Conservation (phyloP, 2,329 filamentous ascomycete species). For the Cladosporium phlei region DNA sequence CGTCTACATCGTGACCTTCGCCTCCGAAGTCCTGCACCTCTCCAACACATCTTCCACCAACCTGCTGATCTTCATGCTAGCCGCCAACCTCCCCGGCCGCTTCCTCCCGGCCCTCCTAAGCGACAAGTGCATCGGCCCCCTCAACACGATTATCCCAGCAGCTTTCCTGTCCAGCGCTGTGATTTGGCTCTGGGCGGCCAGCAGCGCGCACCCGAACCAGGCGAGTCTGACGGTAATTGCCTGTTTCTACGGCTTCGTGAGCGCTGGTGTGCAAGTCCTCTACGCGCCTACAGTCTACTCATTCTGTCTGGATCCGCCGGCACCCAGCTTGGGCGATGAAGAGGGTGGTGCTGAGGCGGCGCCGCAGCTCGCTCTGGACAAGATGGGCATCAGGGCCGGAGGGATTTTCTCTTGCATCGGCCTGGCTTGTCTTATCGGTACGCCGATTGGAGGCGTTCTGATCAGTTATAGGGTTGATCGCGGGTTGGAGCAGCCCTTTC, state of each 20-base stretch:
- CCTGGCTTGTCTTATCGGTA: constrained; percentile 22
- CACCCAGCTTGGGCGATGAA: not conserved
- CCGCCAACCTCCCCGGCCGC: constrained; percentile 29
- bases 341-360: not conserved
- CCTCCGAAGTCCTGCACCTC: constrained; percentile 24
- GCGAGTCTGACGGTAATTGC: constrained; percentile 25
- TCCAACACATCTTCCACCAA: constrained; percentile 21
- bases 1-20: constrained; percentile 32
- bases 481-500: constrained; percentile 17
- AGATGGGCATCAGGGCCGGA: constrained; percentile 24
- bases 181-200: constrained; percentile 47
- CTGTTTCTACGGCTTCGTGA: constrained; percentile 32
- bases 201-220: constrained; percentile 18
- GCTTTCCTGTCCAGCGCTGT: constrained; percentile 46
- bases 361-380: constrained; percentile 15
- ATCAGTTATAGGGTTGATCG: constrained; percentile 17
- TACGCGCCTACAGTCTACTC: constrained; percentile 24
- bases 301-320: constrained; percentile 23
- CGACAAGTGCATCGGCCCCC: constrained; percentile 30
- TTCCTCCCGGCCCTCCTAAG: constrained; percentile 30
- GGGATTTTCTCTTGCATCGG: constrained; percentile 24
- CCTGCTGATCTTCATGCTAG: constrained; percentile 31
- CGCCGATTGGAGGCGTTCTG: constrained; percentile 26
- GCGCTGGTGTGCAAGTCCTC: constrained; percentile 30
- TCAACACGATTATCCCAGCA: constrained; percentile 33